Evolutionary conservation across 306 rosid species (phyloP).

Genomic region (Astragalus membranaceus): DNA sequence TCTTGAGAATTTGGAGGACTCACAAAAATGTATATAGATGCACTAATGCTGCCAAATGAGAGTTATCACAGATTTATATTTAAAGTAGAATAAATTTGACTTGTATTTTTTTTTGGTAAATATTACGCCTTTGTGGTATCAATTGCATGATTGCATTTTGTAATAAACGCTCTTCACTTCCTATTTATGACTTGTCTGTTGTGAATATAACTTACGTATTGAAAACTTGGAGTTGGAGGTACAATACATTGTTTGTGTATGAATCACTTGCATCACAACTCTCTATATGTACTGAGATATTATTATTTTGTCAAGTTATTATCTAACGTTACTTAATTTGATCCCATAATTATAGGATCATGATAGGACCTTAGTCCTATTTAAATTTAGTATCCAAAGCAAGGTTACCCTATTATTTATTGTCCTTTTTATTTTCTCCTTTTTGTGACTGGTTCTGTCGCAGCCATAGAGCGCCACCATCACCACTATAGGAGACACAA

Average conservation of each 20-base stretch:
- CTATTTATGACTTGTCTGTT: background rate
- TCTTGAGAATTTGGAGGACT: slow-evolving; percentile 80
- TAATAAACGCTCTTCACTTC: background rate
- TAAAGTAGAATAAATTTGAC: slow-evolving; percentile 49
- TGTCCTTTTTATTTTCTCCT: too few relatives aligned
- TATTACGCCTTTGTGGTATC: background rate
- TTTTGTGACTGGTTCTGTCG: too few relatives aligned
- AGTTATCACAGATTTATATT: slow-evolving; percentile 73
- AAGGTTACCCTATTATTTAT: too few relatives aligned
- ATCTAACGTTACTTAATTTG: too few relatives aligned
- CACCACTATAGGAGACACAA: too few relatives aligned
- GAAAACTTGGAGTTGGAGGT: background rate
- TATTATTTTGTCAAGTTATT: too few relatives aligned
- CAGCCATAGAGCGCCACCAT: too few relatives aligned
- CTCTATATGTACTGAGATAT: background rate
- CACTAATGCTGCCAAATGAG: slow-evolving; percentile 85
- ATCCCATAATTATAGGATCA: too few relatives aligned
- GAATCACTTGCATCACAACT: background rate
- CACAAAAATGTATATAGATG: slow-evolving; percentile 69
- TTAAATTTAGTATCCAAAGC: too few relatives aligned
- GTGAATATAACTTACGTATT: slow-evolving; percentile 2
- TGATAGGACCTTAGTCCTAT: too few relatives aligned
- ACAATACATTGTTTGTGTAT: background rate
- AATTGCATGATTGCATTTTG: background rate
- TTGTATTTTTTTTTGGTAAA: background rate